These are phyloP conservation scores for Aquanectria penicillioides DNA, from an alignment of 2,329 filamentous ascomycete species.

Conservation along the genomic window DNA sequence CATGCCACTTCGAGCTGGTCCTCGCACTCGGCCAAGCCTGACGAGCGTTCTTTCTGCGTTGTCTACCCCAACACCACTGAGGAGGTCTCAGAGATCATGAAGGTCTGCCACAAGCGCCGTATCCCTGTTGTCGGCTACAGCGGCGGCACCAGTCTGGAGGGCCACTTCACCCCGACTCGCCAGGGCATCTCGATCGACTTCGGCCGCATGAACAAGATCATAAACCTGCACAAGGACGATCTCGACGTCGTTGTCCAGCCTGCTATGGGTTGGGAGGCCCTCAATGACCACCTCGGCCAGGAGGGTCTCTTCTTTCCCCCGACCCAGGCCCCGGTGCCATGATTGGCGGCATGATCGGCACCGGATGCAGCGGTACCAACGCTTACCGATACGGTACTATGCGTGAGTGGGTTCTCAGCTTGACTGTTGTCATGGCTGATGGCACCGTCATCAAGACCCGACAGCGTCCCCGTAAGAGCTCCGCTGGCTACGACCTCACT, in stretches of 20 bases:
- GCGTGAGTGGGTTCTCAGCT: slow-evolving; percentile 89
- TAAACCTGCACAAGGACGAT: slow-evolving; percentile 80
- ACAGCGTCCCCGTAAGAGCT: slow-evolving; percentile 88
- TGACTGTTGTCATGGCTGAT: slow-evolving; percentile 91
- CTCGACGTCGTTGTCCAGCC: slow-evolving; percentile 82
- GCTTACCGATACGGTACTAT: slow-evolving; percentile 94
- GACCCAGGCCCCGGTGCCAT: slow-evolving; percentile 91
- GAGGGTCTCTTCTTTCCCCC: slow-evolving; percentile 90
- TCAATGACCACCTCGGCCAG: slow-evolving; percentile 80
- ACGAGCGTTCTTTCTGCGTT: slow-evolving; percentile 72
- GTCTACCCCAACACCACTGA: slow-evolving; percentile 82
- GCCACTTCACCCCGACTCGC: slow-evolving; percentile 84
- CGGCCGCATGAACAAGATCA: slow-evolving; percentile 82
- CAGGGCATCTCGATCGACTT: slow-evolving; percentile 91
- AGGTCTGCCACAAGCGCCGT: slow-evolving; percentile 80
- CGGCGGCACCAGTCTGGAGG: slow-evolving; percentile 89
- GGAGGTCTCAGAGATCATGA: slow-evolving; percentile 88
- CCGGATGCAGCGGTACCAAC: slow-evolving; percentile 81
- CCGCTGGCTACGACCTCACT: slow-evolving; percentile 91
- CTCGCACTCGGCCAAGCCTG: slow-evolving; percentile 60
- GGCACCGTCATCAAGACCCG: slow-evolving; percentile 90
- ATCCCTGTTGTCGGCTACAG: slow-evolving; percentile 91
- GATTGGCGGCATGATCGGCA: slow-evolving; percentile 91
- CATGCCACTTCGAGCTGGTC: slow-evolving; percentile 73
- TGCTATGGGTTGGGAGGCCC: slow-evolving; percentile 84